Percentiles rank a stretch among this genome's conserved stretches.
Evolutionary conservation across 2,329 filamentous ascomycete species (phyloP).

Genomic region (Septoria petroselini): DNA sequence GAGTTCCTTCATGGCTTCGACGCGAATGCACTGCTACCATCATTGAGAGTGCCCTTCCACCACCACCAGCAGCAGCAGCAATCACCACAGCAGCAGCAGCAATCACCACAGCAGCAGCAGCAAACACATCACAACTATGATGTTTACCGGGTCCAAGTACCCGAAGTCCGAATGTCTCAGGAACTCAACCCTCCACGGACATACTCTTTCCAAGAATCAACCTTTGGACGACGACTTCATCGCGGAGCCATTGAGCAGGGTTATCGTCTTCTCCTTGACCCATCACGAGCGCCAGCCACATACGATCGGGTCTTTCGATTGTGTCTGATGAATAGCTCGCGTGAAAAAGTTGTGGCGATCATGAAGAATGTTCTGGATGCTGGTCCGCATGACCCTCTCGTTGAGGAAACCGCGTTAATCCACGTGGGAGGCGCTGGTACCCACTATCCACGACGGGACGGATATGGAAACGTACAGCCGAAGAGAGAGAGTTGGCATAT

Average conservation of each 20-base stretch:
- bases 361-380: constrained; percentile 43
- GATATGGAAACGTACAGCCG: constrained; percentile 58
- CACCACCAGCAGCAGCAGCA: neutral
- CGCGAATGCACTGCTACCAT: constrained; percentile 1
- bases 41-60: no score
- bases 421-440: constrained; percentile 67
- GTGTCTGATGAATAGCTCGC: constrained; percentile 25
- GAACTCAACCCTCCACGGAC: constrained; percentile 44
- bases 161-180: constrained; percentile 19
- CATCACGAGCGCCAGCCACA: constrained; percentile 35
- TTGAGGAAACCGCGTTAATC: constrained; percentile 61
- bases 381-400: constrained; percentile 50
- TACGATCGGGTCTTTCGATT: constrained; percentile 32
- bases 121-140: constrained; percentile 8
- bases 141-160: constrained; percentile 12
- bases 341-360: constrained; percentile 28
- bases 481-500: constrained; percentile 31
- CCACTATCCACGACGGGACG: constrained; percentile 50
- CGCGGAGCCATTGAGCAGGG: constrained; percentile 63
- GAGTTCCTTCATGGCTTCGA: constrained; percentile 12
- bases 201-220: constrained; percentile 61
- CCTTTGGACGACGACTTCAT: constrained; percentile 69
- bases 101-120: neutral
- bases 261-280: constrained; percentile 56
- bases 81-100: neutral